Evolutionary conservation across 2,329 filamentous ascomycete species (phyloP).

Genomic region (Colletotrichum graminicola): DNA sequence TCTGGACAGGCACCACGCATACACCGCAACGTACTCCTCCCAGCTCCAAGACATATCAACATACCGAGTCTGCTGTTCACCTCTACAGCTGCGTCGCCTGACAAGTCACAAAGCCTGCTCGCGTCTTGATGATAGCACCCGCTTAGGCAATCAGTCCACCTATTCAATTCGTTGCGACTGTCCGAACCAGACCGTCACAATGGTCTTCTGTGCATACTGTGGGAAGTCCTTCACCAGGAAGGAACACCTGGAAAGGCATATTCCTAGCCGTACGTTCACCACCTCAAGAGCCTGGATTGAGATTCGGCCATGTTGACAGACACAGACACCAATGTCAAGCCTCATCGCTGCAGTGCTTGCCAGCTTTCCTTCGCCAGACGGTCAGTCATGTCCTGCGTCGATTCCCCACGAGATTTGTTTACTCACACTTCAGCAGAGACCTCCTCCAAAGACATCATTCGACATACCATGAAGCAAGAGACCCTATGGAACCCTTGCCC

Average conservation of each 20-base stretch:
- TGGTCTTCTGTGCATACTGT: slow-evolving; percentile 66
- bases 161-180: slow-evolving; percentile 12
- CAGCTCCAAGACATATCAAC: neutral
- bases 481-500: slow-evolving; percentile 59
- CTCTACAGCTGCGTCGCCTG: neutral
- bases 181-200: slow-evolving; percentile 41
- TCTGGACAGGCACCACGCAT: neutral
- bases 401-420: slow-evolving; percentile 23
- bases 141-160: neutral
- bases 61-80: neutral
- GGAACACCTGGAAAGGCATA: slow-evolving; percentile 68
- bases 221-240: slow-evolving; percentile 68
- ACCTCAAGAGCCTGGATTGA: neutral
- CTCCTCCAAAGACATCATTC: slow-evolving; percentile 64
- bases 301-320: slow-evolving; percentile 35
- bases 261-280: slow-evolving; percentile 61
- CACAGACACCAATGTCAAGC: slow-evolving; percentile 68
- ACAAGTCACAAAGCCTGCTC: neutral
- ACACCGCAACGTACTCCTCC: neutral
- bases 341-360: slow-evolving; percentile 62
- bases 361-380: slow-evolving; percentile 64
- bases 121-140: slow-evolving; percentile 25
- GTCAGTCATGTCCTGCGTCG: slow-evolving; percentile 47
- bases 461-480: slow-evolving; percentile 64
- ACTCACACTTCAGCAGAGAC: slow-evolving; percentile 54